Conservation (phyloP, 768 basidiomycete species). For the Lentinula sp. region DNA sequence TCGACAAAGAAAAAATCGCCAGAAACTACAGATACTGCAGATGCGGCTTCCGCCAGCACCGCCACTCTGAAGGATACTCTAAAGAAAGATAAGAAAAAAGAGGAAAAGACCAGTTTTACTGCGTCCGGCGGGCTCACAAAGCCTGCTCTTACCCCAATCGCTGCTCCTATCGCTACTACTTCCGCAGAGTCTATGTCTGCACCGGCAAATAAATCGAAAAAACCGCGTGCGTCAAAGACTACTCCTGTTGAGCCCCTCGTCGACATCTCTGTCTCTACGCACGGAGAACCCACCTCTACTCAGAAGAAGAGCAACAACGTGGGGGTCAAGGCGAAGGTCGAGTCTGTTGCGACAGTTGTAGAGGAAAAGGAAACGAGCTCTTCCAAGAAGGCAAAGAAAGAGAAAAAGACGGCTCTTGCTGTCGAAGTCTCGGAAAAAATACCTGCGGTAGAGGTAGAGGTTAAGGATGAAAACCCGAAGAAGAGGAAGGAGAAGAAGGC, state of each 20-base stretch:
- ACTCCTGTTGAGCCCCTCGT: not conserved
- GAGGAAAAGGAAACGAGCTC: not conserved
- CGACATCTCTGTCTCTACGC: too few species aligned
- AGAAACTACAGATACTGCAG: not conserved
- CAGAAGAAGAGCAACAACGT: not conserved
- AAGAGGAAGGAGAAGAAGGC: conserved; percentile 16
- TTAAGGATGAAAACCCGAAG: conserved; percentile 10
- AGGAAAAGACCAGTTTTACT: not conserved
- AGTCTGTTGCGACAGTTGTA: conserved; percentile 5
- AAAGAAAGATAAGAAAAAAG: not conserved
- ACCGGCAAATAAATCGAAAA: not conserved
- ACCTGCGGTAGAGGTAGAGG: conserved; percentile 7
- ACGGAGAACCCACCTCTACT: not conserved
- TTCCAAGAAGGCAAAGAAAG: conserved; percentile 1
- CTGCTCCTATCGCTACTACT: conserved; percentile 10
- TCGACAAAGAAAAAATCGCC: conserved; percentile 5
- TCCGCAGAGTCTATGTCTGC: conserved; percentile 12
- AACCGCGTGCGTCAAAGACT: not conserved
- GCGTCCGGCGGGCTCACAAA: not conserved
- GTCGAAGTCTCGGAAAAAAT: not conserved
- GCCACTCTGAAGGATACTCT: not conserved
- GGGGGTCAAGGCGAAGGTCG: conserved; percentile 12
- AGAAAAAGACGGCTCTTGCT: not conserved
- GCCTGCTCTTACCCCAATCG: not conserved
- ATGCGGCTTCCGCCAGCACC: not conserved